Evolutionary conservation across 1,139 yeast species (phyloP).

Genomic region (Lipomyces yarrowii): DNA sequence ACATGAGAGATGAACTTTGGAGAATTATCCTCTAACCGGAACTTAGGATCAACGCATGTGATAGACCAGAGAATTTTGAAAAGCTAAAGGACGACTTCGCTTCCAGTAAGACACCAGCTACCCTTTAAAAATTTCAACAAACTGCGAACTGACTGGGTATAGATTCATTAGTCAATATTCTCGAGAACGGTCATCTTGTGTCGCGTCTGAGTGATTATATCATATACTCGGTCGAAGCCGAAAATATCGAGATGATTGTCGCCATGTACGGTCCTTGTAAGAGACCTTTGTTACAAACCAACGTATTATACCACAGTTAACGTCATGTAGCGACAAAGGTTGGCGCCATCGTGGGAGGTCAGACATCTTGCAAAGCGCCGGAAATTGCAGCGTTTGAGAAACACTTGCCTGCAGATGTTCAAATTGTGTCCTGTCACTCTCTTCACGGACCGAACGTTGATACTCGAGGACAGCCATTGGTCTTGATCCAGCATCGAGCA

Average conservation of each 20-base stretch:
- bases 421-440: constrained; percentile 85
- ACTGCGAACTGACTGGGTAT: neutral
- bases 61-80: constrained; percentile 67
- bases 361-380: constrained; percentile 91
- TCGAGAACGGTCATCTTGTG: constrained; percentile 78
- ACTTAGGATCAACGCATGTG: constrained; percentile 79
- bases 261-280: constrained; percentile 67
- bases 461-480: constrained; percentile 90
- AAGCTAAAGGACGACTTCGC: constrained; percentile 49
- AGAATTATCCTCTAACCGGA: neutral
- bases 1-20: neutral
- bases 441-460: constrained; percentile 92
- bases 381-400: constrained; percentile 85
- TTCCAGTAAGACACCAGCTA: neutral
- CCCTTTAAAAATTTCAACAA: too few relatives aligned
- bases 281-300: constrained; percentile 1
- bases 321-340: constrained; percentile 60
- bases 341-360: constrained; percentile 96
- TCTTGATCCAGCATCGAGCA: constrained; percentile 71
- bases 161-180: constrained; percentile 55
- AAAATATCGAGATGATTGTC: constrained; percentile 71
- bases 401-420: constrained; percentile 71
- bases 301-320: neutral
- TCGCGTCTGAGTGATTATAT: constrained; percentile 79
- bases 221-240: constrained; percentile 90